Percentiles rank a stretch among this genome's conserved stretches.
Evolutionary conservation across 192 early-diverging fungal species (phyloP).

Genomic region (Chytriomyces hyalinus): DNA sequence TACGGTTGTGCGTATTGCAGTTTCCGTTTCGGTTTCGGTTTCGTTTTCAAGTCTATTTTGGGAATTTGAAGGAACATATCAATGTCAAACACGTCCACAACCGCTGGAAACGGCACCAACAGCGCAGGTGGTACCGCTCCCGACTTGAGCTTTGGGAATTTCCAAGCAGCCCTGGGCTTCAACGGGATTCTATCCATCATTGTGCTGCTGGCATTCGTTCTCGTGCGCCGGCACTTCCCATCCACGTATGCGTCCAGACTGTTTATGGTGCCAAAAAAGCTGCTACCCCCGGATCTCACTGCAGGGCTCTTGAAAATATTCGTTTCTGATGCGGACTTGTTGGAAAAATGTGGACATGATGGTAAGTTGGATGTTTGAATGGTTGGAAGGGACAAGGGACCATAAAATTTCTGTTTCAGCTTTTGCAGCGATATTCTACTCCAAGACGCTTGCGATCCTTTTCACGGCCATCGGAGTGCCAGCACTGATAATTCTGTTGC

Average conservation of each 20-base stretch:
- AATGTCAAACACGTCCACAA: no score
- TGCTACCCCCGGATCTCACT: conserved; percentile 3
- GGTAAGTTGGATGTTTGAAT: neutral
- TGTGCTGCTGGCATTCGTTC: conserved; percentile 65
- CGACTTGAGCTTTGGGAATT: conserved; percentile 56
- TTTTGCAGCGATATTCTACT: conserved; percentile 79
- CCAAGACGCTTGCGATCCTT: conserved; percentile 68
- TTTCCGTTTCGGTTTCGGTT: no score
- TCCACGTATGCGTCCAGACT: conserved; percentile 77
- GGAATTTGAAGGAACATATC: no score
- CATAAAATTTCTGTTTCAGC: conserved; percentile 42
- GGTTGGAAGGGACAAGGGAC: neutral
- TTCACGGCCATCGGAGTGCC: conserved; percentile 66
- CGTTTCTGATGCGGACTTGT: conserved; percentile 19
- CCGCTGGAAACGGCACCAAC: neutral
- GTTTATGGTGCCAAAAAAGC: conserved; percentile 65
- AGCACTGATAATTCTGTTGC: conserved; percentile 66
- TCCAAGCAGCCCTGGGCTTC: conserved; percentile 72
- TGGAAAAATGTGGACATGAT: conserved; percentile 5
- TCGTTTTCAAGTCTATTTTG: no score
- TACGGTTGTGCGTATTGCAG: no score
- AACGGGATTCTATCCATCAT: conserved; percentile 61
- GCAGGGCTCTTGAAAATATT: neutral
- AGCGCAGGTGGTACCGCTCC: neutral
- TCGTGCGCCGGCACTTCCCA: conserved; percentile 67